phyloP scores from a whole-genome alignment of 768 basidiomycete species.

The Amanita muscaria region DNA sequence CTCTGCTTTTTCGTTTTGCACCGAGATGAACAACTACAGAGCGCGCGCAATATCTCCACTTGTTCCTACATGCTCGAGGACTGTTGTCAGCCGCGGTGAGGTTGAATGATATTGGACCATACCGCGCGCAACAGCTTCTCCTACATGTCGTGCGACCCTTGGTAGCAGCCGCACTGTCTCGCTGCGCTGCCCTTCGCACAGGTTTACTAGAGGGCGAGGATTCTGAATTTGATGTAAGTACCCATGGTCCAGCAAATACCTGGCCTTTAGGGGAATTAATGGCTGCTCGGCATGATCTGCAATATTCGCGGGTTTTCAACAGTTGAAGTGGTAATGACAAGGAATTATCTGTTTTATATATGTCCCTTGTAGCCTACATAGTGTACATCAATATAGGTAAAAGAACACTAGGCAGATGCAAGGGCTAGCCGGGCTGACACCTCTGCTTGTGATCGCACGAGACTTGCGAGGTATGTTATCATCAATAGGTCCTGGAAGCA shows the following conservation, averaged over 20 bases:
- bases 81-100: conserved; percentile 89
- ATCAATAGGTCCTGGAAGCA: conserved; percentile 73
- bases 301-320: conserved; percentile 97
- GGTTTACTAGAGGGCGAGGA: conserved; percentile 25
- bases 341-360: no score
- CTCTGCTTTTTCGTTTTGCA: not conserved
- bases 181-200: conserved; percentile 41
- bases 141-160: conserved; percentile 63
- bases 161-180: conserved; percentile 43
- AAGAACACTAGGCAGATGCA: conserved; percentile 31
- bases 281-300: conserved; percentile 82
- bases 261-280: conserved; percentile 97
- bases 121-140: conserved; percentile 82
- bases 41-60: conserved; percentile 76
- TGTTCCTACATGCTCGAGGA: conserved; percentile 88
- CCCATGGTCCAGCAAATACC: conserved; percentile 70
- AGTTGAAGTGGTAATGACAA: conserved; percentile 43
- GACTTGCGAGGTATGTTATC: conserved; percentile 89
- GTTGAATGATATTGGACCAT: conserved; percentile 88
- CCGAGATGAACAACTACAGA: conserved; percentile 34
- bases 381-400: no score
- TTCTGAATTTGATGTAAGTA: conserved; percentile 28
- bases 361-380: no score
- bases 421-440: conserved; percentile 82
- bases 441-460: conserved; percentile 90